Evolutionary conservation across 1,284 basidiomycete genomes (phyloP).

Genomic region (Rhodotorula sp.): DNA sequence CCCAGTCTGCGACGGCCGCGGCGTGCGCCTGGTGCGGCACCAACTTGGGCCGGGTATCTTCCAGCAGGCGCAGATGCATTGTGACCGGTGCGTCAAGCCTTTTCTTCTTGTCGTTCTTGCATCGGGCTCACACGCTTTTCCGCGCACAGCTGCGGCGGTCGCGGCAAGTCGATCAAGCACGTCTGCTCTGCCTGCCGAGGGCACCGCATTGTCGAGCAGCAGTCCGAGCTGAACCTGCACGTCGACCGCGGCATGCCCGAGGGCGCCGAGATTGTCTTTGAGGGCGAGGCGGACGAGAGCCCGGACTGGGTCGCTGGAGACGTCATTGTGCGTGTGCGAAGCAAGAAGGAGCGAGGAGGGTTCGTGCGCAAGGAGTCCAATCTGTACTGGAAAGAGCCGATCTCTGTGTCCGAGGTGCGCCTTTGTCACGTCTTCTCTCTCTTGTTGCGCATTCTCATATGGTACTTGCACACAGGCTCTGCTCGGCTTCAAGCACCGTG

Average conservation of each 20-base stretch:
- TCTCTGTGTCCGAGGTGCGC: constrained; percentile 81
- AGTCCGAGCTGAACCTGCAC: constrained; percentile 69
- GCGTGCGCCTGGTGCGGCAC: constrained; percentile 79
- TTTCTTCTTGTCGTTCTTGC: not conserved
- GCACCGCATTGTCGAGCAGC: constrained; percentile 68
- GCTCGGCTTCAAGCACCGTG: constrained; percentile 75
- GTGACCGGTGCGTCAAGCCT: constrained; percentile 26
- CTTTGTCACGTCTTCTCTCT: not conserved
- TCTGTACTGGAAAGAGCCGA: constrained; percentile 83
- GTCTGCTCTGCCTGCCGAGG: constrained; percentile 78
- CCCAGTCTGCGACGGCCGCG: constrained; percentile 74
- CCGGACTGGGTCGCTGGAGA: constrained; percentile 92
- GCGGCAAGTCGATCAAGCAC: constrained; percentile 70
- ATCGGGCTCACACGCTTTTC: not conserved
- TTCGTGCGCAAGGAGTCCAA: constrained; percentile 85
- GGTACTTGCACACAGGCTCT: constrained; percentile 61
- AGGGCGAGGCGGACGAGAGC: constrained; percentile 88
- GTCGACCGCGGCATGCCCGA: constrained; percentile 86
- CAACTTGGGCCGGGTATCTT: constrained; percentile 62
- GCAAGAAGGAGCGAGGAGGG: constrained; percentile 68
- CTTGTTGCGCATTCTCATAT: too few relatives aligned
- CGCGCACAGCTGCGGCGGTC: constrained; percentile 68
- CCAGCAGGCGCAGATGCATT: constrained; percentile 47
- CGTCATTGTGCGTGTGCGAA: constrained; percentile 77
- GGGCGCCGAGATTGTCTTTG: constrained; percentile 84